phyloP scores from a whole-genome alignment of 2,329 filamentous ascomycete genomes.

The Clarireedia homoeocarpa region DNA sequence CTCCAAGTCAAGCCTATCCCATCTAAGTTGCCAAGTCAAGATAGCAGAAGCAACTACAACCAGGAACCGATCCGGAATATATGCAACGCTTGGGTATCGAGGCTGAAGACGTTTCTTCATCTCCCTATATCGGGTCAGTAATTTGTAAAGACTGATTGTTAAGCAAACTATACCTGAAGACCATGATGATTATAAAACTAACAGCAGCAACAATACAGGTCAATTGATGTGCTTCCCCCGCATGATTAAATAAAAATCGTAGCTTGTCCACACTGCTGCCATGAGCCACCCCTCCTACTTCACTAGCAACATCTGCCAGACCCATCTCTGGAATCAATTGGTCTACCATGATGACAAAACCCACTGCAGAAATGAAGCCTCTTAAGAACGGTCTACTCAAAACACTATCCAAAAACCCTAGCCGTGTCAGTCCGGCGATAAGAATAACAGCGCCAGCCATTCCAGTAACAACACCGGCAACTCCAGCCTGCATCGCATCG shows the following conservation, averaged over 20 bases:
- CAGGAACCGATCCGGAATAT: conserved; percentile 83
- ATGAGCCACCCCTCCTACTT: conserved; percentile 59
- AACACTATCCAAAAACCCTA: conserved; percentile 92
- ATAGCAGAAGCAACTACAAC: conserved; percentile 82
- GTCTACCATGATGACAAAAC: conserved; percentile 91
- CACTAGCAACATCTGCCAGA: conserved; percentile 56
- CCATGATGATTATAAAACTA: conserved; percentile 83
- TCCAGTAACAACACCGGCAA: conserved; percentile 82
- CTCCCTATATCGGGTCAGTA: conserved; percentile 45
- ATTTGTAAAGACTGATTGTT: background rate
- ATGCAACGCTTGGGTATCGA: conserved; percentile 71
- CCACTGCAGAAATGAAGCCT: conserved; percentile 95
- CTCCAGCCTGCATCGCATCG: conserved; percentile 61
- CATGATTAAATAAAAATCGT: conserved; percentile 64
- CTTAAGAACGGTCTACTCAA: conserved; percentile 85
- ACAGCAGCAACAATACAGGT: conserved; percentile 70
- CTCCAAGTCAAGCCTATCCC: conserved; percentile 73
- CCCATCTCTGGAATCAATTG: conserved; percentile 89
- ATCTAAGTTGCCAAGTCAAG: conserved; percentile 66
- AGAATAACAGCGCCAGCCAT: conserved; percentile 84
- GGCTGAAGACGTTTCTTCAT: conserved; percentile 76
- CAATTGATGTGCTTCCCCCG: conserved; percentile 58
- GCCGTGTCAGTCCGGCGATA: conserved; percentile 72
- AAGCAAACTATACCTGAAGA: conserved; percentile 56
- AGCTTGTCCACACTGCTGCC: conserved; percentile 84